Conservation (phyloP, 805 yeast genomes). For the Spathaspora hagerdaliae region DNA sequence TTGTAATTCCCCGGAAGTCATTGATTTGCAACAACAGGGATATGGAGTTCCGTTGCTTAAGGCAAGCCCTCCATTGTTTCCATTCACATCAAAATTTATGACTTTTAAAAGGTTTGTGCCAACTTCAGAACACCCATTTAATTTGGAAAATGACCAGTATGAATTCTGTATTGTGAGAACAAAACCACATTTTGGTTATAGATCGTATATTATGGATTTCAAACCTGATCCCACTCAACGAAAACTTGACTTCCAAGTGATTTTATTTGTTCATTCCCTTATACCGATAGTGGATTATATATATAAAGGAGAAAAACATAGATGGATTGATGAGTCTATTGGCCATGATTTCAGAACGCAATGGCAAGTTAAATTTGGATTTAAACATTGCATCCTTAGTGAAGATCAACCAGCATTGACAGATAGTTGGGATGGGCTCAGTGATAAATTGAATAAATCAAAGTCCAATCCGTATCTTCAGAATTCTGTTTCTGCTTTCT, state of each 20-base stretch:
- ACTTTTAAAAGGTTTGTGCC: slow-evolving; percentile 3
- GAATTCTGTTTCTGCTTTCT: neutral
- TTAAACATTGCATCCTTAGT: slow-evolving; percentile 1
- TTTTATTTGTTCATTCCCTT: slow-evolving; percentile 5
- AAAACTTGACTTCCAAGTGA: slow-evolving; percentile 2
- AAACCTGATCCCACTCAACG: slow-evolving; percentile 6
- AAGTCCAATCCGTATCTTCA: slow-evolving; percentile 4
- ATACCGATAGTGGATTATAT: slow-evolving; percentile 8
- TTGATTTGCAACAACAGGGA: slow-evolving; percentile 4
- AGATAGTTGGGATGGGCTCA: slow-evolving; percentile 7
- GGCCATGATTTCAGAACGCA: neutral
- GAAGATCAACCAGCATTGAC: slow-evolving; percentile 4
- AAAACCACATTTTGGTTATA: slow-evolving; percentile 1
- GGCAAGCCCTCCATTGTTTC: neutral
- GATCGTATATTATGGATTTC: slow-evolving; percentile 2
- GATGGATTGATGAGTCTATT: slow-evolving; percentile 7
- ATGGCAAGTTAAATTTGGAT: slow-evolving; percentile 2
- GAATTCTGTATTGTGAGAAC: slow-evolving; percentile 3
- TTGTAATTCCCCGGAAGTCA: slow-evolving; percentile 1
- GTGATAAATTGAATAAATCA: slow-evolving; percentile 2
- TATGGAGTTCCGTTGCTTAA: slow-evolving; percentile 7
- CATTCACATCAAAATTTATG: neutral
- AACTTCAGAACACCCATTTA: slow-evolving; percentile 6
- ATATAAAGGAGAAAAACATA: slow-evolving; percentile 3
- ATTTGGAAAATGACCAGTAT: slow-evolving; percentile 4